Evolutionary conservation across 495 filamentous ascomycete genomes (phyloP).

Genomic region (Neurospora discreta): DNA sequence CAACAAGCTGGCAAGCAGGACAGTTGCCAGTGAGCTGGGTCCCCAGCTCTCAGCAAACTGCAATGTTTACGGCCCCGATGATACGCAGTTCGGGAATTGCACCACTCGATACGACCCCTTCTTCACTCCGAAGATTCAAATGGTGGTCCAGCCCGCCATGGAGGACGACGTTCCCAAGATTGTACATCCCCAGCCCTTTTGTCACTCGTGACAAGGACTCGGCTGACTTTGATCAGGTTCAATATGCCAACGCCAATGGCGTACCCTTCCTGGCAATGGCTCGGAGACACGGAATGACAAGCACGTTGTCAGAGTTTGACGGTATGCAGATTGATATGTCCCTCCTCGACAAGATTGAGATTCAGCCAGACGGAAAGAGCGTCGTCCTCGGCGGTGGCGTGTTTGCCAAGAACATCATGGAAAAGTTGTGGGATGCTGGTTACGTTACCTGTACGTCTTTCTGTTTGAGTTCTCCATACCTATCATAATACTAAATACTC

Average conservation of each 20-base stretch:
- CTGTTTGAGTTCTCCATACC: too few species aligned
- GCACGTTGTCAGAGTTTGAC: conserved; percentile 30
- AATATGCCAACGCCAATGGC: conserved; percentile 30
- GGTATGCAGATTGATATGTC: conserved; percentile 40
- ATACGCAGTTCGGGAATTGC: conserved; percentile 27
- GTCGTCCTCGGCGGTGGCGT: conserved; percentile 42
- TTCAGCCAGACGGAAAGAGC: conserved; percentile 33
- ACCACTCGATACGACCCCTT: conserved; percentile 34
- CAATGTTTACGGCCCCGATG: conserved; percentile 8
- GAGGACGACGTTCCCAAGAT: conserved; percentile 41
- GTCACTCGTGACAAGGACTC: not conserved
- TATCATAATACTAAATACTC: too few species aligned
- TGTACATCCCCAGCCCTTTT: conserved; percentile 21
- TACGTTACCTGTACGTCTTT: conserved; percentile 25
- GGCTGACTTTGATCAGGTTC: conserved; percentile 24
- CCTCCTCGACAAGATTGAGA: conserved; percentile 29
- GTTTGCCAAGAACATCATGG: conserved; percentile 21
- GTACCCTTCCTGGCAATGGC: conserved; percentile 42
- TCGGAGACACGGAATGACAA: conserved; percentile 35
- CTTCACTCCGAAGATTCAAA: conserved; percentile 29
- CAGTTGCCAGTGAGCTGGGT: not conserved
- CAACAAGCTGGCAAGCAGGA: not conserved
- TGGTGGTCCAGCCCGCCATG: conserved; percentile 37
- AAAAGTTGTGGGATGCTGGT: conserved; percentile 23
- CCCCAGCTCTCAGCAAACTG: not conserved